These are phyloP conservation scores for Fusarium caatingaense DNA, from an alignment of 2,329 filamentous ascomycete species.

Conservation along the genomic window DNA sequence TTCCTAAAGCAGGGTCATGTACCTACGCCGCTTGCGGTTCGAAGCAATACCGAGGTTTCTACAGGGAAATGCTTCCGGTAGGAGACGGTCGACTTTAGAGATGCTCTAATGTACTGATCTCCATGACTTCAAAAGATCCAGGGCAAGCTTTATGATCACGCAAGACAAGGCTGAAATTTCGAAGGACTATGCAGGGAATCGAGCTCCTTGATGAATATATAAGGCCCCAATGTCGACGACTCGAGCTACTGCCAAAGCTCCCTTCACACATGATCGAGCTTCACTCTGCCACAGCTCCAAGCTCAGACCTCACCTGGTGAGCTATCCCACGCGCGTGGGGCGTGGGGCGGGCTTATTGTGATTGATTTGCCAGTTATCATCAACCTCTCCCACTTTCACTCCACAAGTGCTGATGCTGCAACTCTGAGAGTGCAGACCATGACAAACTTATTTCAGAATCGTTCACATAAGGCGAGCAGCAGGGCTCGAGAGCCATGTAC, in stretches of 20 bases:
- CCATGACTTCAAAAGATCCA: conserved; percentile 24
- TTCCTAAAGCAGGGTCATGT: conserved; percentile 9
- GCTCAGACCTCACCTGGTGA: conserved; percentile 39
- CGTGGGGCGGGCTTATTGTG: conserved; percentile 43
- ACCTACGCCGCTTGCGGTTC: conserved; percentile 7
- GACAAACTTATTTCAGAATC: conserved; percentile 47
- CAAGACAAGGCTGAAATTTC: conserved; percentile 38
- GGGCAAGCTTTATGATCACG: conserved; percentile 34
- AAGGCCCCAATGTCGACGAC: conserved; percentile 14
- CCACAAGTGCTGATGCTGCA: conserved; percentile 46
- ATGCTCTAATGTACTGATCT: conserved; percentile 25
- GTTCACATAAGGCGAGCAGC: conserved; percentile 35
- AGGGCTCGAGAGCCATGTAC: conserved; percentile 22
- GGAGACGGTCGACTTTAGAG: conserved; percentile 9
- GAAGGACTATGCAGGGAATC: conserved; percentile 23
- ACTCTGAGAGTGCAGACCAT: conserved; percentile 41
- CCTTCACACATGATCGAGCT: conserved; percentile 1
- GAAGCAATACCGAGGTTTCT: conserved; percentile 13
- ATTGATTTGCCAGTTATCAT: conserved; percentile 43
- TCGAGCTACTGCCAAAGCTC: conserved; percentile 1
- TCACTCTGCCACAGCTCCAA: conserved; percentile 14
- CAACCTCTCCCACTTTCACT: conserved; percentile 46
- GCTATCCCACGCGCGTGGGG: conserved; percentile 46
- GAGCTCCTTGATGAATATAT: conserved; percentile 24
- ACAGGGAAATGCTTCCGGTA: neutral